Evolutionary conservation across 2,329 filamentous ascomycete species (phyloP).

Genomic region (Didymosphaeria variabile): DNA sequence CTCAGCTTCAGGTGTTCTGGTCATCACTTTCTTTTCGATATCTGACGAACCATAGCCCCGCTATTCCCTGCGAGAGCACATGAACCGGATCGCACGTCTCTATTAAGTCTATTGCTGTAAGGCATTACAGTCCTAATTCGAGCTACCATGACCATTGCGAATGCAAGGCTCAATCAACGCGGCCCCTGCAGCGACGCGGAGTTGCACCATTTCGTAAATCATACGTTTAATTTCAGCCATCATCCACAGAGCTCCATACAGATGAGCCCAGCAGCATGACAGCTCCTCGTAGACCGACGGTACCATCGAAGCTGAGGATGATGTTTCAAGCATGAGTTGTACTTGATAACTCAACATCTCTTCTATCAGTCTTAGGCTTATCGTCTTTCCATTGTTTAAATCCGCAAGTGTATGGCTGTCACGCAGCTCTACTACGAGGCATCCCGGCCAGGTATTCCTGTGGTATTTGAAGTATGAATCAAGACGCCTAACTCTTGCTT

Average conservation of each 20-base stretch:
- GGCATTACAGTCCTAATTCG: too few species aligned
- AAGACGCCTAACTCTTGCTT: neutral
- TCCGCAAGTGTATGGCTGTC: too few species aligned
- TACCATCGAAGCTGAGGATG: conserved; percentile 5
- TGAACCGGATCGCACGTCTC: too few species aligned
- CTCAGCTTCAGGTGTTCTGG: neutral
- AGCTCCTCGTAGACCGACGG: neutral
- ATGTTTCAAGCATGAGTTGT: neutral
- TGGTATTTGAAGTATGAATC: too few species aligned
- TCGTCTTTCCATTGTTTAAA: neutral
- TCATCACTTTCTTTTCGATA: conserved; percentile 5
- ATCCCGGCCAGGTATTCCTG: too few species aligned
- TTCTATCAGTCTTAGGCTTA: neutral
- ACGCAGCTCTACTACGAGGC: too few species aligned
- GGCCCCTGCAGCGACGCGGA: neutral
- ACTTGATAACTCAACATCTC: neutral
- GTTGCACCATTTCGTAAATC: neutral
- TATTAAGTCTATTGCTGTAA: too few species aligned
- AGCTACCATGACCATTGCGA: too few species aligned
- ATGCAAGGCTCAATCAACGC: too few species aligned
- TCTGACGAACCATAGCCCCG: neutral
- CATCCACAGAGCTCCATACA: neutral
- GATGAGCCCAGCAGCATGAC: conserved; percentile 4
- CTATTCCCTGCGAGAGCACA: too few species aligned
- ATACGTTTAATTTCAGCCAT: neutral